phyloP scores from a whole-genome alignment of 306 rosid species.

The Quillaja saponaria region DNA sequence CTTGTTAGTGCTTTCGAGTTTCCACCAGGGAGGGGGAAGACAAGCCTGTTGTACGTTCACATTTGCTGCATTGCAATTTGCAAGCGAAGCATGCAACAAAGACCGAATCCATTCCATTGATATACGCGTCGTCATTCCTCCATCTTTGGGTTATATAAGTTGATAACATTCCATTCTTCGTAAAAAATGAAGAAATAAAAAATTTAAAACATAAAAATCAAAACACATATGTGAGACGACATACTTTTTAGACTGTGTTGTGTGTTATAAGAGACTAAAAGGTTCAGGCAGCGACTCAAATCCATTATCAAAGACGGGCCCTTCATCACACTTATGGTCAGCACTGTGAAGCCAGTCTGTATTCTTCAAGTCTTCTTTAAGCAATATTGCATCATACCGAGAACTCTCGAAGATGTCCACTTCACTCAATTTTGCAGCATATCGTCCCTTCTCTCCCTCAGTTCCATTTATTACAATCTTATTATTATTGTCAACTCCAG shows the following conservation, averaged over 20 bases:
- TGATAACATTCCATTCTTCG: constrained; percentile 48
- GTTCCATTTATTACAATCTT: constrained; percentile 46
- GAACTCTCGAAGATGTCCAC: constrained; percentile 87
- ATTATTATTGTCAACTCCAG: constrained; percentile 37
- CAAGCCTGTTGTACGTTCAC: not conserved
- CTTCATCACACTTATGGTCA: constrained; percentile 73
- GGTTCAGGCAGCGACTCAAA: constrained; percentile 94
- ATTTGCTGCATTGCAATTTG: not conserved
- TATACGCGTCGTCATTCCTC: constrained; percentile 47
- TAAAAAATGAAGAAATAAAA: constrained; percentile 34
- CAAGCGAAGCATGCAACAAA: constrained; percentile 29
- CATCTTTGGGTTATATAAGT: constrained; percentile 36
- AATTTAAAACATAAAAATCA: constrained; percentile 31
- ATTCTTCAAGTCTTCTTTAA: constrained; percentile 86
- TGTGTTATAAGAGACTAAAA: constrained; percentile 71
- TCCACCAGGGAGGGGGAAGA: too few species aligned
- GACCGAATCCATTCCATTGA: constrained; percentile 38
- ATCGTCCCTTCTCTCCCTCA: constrained; percentile 50
- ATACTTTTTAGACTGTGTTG: constrained; percentile 37
- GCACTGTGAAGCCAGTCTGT: constrained; percentile 84
- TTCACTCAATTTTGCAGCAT: constrained; percentile 63
- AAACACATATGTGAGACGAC: constrained; percentile 27
- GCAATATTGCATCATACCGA: constrained; percentile 82
- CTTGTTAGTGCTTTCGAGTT: too few species aligned
- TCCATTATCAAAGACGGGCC: constrained; percentile 80